Percentiles rank a stretch among this genome's conserved stretches.
phyloP scores from a whole-genome alignment of 169 alveolate species.

The Plasmodium berghei region DNA sequence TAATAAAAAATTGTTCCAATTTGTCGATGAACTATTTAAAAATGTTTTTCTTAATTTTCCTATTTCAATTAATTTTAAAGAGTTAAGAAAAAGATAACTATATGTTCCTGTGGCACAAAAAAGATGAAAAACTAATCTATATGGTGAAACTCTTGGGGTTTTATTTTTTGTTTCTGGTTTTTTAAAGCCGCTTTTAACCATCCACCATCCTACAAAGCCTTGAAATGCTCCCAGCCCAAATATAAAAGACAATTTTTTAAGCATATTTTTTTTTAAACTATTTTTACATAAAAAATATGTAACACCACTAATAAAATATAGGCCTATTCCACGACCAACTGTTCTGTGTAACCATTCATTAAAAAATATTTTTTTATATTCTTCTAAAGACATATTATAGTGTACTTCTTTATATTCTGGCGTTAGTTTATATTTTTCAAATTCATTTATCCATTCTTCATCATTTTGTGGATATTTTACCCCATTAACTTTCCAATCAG shows the following conservation, averaged over 20 bases:
- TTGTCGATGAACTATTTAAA: conserved; percentile 34
- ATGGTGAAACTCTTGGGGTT: conserved; percentile 89
- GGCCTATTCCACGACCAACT: conserved; percentile 90
- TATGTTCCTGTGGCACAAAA: conserved; percentile 83
- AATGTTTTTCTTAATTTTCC: conserved; percentile 44
- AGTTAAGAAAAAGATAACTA: conserved; percentile 81
- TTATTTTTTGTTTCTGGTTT: conserved; percentile 84
- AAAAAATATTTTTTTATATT: conserved; percentile 89
- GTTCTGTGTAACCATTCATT: conserved; percentile 93
- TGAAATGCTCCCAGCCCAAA: conserved; percentile 81
- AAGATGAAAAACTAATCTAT: conserved; percentile 81
- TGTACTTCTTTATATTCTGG: conserved; percentile 92
- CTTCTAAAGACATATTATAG: conserved; percentile 89
- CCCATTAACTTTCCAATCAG: conserved; percentile 91
- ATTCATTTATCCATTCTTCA: conserved; percentile 91
- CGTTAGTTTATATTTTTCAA: conserved; percentile 85
- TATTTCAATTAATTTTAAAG: conserved; percentile 75
- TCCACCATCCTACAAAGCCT: conserved; percentile 88
- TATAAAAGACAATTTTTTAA: conserved; percentile 75
- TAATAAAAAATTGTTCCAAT: conserved; percentile 50
- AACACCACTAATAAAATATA: conserved; percentile 86
- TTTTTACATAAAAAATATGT: conserved; percentile 83
- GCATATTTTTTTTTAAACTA: conserved; percentile 78
- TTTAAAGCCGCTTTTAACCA: conserved; percentile 86
- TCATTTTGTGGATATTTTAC: conserved; percentile 86